A percentile compares a stretch with the other conserved stretches of the same genome.
phyloP scores from a whole-genome alignment of 2,329 filamentous ascomycete species.

The Ophiostoma novo-ulmi region DNA sequence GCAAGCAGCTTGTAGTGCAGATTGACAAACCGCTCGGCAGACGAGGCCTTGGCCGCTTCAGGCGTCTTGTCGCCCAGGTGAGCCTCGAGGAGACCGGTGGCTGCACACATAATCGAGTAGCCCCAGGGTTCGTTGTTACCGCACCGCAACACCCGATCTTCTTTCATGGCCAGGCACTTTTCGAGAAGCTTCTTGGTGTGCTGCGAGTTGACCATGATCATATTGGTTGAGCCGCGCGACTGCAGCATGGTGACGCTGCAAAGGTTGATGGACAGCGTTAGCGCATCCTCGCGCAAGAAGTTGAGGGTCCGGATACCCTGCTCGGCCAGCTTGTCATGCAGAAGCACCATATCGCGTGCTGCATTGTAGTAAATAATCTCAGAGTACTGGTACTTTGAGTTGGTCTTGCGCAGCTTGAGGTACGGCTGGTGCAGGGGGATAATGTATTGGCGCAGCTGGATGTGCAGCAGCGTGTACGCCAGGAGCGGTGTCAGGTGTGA shows the following conservation, averaged over 20 bases:
- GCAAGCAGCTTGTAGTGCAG: slow-evolving; percentile 54
- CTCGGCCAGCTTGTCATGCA: slow-evolving; percentile 56
- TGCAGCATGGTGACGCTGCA: slow-evolving; percentile 58
- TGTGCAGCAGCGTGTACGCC: slow-evolving; percentile 55
- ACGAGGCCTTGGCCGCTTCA: slow-evolving; percentile 53
- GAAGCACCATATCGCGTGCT: slow-evolving; percentile 56
- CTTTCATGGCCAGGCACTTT: slow-evolving; percentile 56
- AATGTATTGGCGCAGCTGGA: slow-evolving; percentile 58
- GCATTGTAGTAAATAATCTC: slow-evolving; percentile 61
- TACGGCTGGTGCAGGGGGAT: slow-evolving; percentile 58
- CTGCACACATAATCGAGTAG: slow-evolving; percentile 59
- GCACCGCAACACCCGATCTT: slow-evolving; percentile 55
- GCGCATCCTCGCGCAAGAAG: slow-evolving; percentile 55
- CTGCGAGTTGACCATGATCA: slow-evolving; percentile 58
- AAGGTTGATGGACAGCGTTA: slow-evolving; percentile 57
- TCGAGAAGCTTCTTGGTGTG: slow-evolving; percentile 58
- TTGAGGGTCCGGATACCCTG: slow-evolving; percentile 55
- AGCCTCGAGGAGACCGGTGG: slow-evolving; percentile 54
- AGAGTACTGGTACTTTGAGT: slow-evolving; percentile 58
- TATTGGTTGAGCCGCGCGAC: slow-evolving; percentile 52
- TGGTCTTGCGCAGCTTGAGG: slow-evolving; percentile 53
- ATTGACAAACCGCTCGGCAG: slow-evolving; percentile 55
- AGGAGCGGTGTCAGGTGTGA: slow-evolving; percentile 49
- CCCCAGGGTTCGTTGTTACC: slow-evolving; percentile 62
- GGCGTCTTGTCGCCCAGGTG: slow-evolving; percentile 54